Percentiles rank a stretch among this genome's conserved stretches.
phyloP scores from a whole-genome alignment of 2,329 filamentous ascomycete species.

The Phialocephala sp. region DNA sequence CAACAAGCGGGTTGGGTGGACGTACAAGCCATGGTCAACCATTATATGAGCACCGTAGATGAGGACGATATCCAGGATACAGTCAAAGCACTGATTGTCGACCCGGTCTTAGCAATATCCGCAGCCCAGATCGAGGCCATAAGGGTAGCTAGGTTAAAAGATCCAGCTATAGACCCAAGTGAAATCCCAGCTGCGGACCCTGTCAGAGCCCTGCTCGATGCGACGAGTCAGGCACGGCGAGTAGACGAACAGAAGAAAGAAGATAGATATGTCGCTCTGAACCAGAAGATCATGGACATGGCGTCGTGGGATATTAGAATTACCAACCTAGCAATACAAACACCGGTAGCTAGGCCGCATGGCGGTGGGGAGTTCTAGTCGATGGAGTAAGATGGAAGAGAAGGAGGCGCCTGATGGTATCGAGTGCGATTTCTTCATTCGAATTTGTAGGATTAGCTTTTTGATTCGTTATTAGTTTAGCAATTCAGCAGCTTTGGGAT shows the following conservation, averaged over 20 bases:
- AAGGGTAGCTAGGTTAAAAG: too few relatives aligned
- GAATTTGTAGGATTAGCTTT: conserved; percentile 9
- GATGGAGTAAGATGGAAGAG: neutral
- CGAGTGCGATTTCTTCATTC: neutral
- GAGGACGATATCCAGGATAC: neutral
- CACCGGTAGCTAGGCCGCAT: neutral
- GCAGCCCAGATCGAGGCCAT: too few relatives aligned
- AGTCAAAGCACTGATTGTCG: neutral
- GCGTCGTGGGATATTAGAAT: neutral
- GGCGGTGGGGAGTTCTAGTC: neutral
- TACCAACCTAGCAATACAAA: neutral
- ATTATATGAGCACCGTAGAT: neutral
- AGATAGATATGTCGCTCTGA: neutral
- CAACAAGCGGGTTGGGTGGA: neutral
- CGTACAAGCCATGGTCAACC: neutral
- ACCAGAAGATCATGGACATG: neutral
- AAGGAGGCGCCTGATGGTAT: neutral
- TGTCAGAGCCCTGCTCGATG: too few relatives aligned
- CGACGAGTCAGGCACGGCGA: too few relatives aligned
- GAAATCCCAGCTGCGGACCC: too few relatives aligned
- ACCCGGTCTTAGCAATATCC: too few relatives aligned
- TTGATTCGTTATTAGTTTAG: conserved; percentile 9
- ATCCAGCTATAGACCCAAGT: too few relatives aligned
- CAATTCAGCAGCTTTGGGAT: neutral
- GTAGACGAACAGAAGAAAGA: neutral